These are phyloP conservation scores for Poronia punctata DNA, from an alignment of 495 filamentous ascomycete genomes.

Conservation along the genomic window DNA sequence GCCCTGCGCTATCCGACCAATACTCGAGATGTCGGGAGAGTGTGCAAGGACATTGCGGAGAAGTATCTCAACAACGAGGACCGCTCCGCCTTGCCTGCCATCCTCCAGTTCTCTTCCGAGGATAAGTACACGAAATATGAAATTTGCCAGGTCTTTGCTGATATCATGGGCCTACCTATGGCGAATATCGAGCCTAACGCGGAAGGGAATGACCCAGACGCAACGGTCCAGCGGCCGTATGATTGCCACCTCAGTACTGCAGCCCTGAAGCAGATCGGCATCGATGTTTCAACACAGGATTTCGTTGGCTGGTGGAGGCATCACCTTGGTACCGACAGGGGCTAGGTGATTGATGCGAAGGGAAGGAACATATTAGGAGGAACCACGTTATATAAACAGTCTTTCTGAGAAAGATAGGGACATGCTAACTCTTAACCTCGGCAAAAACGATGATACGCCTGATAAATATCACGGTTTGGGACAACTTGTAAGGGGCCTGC, in stretches of 20 bases:
- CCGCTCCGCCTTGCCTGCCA: constrained; percentile 49
- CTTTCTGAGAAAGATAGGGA: no score
- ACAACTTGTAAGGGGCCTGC: no score
- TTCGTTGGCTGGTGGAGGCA: constrained; percentile 78
- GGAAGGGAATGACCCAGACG: constrained; percentile 68
- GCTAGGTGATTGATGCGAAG: constrained; percentile 25
- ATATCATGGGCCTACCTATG: constrained; percentile 73
- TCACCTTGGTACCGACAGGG: constrained; percentile 42
- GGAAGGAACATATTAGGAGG: not conserved
- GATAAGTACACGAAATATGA: constrained; percentile 86
- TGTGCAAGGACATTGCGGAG: constrained; percentile 58
- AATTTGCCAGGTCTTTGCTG: constrained; percentile 73
- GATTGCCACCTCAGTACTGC: constrained; percentile 83
- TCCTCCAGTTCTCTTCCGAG: constrained; percentile 85
- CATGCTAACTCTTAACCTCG: no score
- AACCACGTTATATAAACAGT: no score
- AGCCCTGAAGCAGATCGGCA: constrained; percentile 65
- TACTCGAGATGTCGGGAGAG: constrained; percentile 82
- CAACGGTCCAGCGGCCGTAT: constrained; percentile 72
- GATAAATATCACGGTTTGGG: no score
- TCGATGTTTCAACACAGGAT: constrained; percentile 67
- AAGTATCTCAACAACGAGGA: constrained; percentile 52
- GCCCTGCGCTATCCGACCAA: constrained; percentile 76
- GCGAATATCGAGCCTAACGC: constrained; percentile 63
- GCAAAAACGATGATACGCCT: no score